Evolutionary conservation across 306 rosid genomes (phyloP), one percentile per base, ranked within the genome.

Genomic region (Senna tora): DNA sequence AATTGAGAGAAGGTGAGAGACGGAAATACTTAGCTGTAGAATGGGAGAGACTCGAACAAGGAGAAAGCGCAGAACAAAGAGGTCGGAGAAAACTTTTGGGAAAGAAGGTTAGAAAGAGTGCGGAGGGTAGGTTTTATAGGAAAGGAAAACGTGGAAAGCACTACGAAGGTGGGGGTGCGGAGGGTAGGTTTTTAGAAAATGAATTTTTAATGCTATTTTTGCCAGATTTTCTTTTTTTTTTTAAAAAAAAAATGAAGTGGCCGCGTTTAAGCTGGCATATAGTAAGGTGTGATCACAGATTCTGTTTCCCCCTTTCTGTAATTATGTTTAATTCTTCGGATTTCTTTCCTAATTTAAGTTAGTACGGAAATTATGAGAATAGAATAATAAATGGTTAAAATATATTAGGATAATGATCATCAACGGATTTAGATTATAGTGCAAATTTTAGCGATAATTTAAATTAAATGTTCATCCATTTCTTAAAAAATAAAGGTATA

Each of bases 181-280:
- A 10, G 21, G 28, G 11, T 6, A 0, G 4, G 20, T 32, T 38
- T 51, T n/a, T 25, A 25, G 30, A 25, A 9, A 46, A 53, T 42
- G 2, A 67, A n/a, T 50, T 32, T 3, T 56, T 2, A 22, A 43
- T 7, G 60, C 47, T 46, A 36, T 67, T 60, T 68, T 79, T 9
- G 61, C 57, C 53, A 77, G 63, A 28, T 56, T 30, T 7, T 13
- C 1, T 41, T 41, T 41, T 41, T 41, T 36, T 7, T 36, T 36
- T 36, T 36, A 2, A 4, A 7, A 0, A 9, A 7, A 7, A 12
- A 10, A 5, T n/a, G 11, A 60, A 52, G 49, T 5, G 56, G 59
- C 47, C 68, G 57, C 73, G 67, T 68, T 67, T 12, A 43, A 43
- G 75, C 79, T 79, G 75, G 72, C 79, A 61, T 16, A 5, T 15